Percentiles rank a stretch among this genome's conserved stretches.
Conservation (phyloP, 23 red algal genomes). For the Gracilaria gracilis region DNA sequence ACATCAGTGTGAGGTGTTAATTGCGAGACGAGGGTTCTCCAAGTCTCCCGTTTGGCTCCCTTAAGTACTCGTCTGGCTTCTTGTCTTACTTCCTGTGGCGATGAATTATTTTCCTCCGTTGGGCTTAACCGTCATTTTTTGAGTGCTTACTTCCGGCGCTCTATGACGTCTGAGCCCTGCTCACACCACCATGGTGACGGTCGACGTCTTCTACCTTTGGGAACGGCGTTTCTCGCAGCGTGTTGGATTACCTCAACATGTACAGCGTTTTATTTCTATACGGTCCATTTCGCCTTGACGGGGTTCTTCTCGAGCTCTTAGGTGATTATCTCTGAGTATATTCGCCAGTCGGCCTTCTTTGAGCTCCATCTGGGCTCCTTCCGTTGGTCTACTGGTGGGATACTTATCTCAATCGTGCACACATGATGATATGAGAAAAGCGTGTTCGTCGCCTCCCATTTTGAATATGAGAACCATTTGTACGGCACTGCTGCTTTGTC, state of each 20-base stretch:
- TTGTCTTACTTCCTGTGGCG: not conserved
- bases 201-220: not conserved
- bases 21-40: not conserved
- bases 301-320: not conserved
- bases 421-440: slow-evolving; percentile 7
- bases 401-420: not conserved
- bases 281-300: not conserved
- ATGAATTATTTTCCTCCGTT: not conserved
- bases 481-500: not conserved
- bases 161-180: not conserved
- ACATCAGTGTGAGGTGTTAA: not conserved
- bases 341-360: not conserved
- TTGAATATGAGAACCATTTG: not conserved
- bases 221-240: not conserved
- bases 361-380: not conserved
- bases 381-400: not conserved
- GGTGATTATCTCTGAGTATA: not conserved
- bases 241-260: not conserved
- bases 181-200: not conserved
- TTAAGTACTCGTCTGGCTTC: not conserved
- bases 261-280: not conserved
- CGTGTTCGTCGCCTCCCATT: not conserved
- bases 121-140: not conserved
- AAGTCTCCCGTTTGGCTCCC: not conserved
- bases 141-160: not conserved